Base-by-base conservation (phyloP, 352 stramenopile genomes). In the Phytopythium sindhum region DNA sequence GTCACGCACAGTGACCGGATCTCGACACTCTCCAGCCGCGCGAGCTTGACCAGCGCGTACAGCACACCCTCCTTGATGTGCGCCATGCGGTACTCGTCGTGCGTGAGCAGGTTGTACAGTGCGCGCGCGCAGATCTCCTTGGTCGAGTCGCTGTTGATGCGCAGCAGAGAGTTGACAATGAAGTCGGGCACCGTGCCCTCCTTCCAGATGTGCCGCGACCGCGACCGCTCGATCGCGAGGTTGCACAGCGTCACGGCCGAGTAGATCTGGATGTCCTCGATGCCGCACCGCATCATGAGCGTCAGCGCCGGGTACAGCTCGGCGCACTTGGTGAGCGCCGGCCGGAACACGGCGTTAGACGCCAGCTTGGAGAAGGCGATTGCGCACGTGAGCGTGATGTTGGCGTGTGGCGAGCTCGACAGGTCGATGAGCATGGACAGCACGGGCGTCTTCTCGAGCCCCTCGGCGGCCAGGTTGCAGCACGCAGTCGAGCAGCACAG, bases 261-360 rank as follows among this genome's bases (percentile, higher is more conserved):
- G 75, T 95, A 93, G 63, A 95, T 93, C 65, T 96, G 89, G 29
- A 95, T 94, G 47, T 95, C 81, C 41, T 94, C 86, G 41, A 92
- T 84, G 10, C 86, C 87, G 51, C 84, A 94, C 12, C 89, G 86
- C 89, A 96, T 96, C 87, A 96, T 95, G 31, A 91, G 68, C 14
- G 81, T 93, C 21, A 95, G 69, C 12, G 86, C 84, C 0, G 84
- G 86, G 61, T 91, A 92, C 55, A 95, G 37, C 47, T 95, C 84
- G 11, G 74, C 57, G 44, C 75, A 89, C 48, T 88, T 89, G 9
- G 86, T 82, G 29, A 95, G 78, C n/a, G 75, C 56, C 0, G 72
- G 66, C 0, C 86, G 73, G 21, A 84, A 85, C 5, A 69, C 65
- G 8, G 80, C 77, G 37, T 81, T 89, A 1, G 79, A 86, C 17